Evolutionary conservation across 2,329 filamentous ascomycete species (phyloP).

Genomic region (Fusarium ambrosium): DNA sequence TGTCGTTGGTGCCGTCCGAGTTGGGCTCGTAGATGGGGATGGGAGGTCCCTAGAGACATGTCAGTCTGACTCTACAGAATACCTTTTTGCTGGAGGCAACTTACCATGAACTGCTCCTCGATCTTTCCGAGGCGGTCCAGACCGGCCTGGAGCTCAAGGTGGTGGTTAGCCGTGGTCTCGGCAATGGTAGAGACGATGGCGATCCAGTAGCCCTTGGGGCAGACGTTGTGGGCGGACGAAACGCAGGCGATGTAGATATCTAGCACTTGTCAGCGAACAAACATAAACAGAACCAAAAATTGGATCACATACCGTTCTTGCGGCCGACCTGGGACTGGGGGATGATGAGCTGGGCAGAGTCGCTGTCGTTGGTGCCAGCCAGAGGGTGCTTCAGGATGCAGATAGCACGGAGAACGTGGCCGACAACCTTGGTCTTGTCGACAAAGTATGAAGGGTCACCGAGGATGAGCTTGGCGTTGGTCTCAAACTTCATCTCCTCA

Average conservation of each 20-base stretch:
- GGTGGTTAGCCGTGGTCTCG: slow-evolving; percentile 91
- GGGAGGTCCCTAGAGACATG: slow-evolving; percentile 71
- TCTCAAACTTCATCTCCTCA: slow-evolving; percentile 94
- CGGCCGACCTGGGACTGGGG: slow-evolving; percentile 97
- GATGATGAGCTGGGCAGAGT: slow-evolving; percentile 96
- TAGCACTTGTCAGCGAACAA: slow-evolving; percentile 52
- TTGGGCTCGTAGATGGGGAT: slow-evolving; percentile 95
- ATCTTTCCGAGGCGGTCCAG: slow-evolving; percentile 93
- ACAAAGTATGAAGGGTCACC: slow-evolving; percentile 98
- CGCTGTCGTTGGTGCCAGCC: slow-evolving; percentile 86
- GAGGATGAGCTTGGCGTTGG: slow-evolving; percentile 95
- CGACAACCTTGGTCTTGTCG: slow-evolving; percentile 86
- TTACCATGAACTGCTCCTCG: slow-evolving; percentile 95
- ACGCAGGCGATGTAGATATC: slow-evolving; percentile 98
- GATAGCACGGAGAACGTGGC: slow-evolving; percentile 94
- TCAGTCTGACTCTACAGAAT: background rate
- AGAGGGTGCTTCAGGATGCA: slow-evolving; percentile 97
- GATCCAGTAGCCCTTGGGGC: slow-evolving; percentile 98
- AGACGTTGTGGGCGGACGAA: slow-evolving; percentile 96
- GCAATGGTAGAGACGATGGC: slow-evolving; percentile 98
- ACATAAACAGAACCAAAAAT: background rate
- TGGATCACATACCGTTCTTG: slow-evolving; percentile 81
- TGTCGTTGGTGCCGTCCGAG: slow-evolving; percentile 85
- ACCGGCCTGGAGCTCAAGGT: slow-evolving; percentile 92
- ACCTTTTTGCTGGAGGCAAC: slow-evolving; percentile 26